Conservation (phyloP, 768 basidiomycete genomes). For the Myochromella boudieri region DNA sequence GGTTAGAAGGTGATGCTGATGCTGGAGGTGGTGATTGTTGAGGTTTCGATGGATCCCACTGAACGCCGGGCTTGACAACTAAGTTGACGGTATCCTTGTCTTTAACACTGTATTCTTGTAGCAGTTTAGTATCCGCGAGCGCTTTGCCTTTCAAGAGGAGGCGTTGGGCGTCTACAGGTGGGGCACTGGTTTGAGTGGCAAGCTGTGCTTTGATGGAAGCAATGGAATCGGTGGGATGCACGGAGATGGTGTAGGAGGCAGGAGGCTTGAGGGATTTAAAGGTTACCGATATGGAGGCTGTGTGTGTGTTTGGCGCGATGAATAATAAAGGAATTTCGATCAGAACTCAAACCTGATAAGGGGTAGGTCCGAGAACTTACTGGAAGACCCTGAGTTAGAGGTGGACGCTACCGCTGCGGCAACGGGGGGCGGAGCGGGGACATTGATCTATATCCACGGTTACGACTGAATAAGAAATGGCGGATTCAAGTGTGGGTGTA, state of each 20-base stretch:
- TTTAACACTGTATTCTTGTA: constrained; percentile 87
- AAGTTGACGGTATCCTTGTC: constrained; percentile 83
- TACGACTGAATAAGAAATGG: constrained; percentile 1
- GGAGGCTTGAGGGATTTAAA: constrained; percentile 94
- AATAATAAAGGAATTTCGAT: constrained; percentile 4
- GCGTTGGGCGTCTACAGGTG: constrained; percentile 78
- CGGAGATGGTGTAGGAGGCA: constrained; percentile 66
- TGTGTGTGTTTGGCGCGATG: constrained; percentile 1
- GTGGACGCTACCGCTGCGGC: constrained; percentile 29
- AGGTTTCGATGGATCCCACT: constrained; percentile 57
- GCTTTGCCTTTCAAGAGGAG: constrained; percentile 94
- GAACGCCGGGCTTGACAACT: constrained; percentile 77
- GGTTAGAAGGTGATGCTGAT: constrained; percentile 19
- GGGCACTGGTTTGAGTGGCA: constrained; percentile 63
- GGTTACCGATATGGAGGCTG: constrained; percentile 62
- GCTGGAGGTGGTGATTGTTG: constrained; percentile 16
- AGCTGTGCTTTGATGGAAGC: constrained; percentile 76
- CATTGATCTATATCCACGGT: constrained; percentile 8
- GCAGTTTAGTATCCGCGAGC: constrained; percentile 81
- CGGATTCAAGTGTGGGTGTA: constrained; percentile 5
- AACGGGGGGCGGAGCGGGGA: constrained; percentile 45
- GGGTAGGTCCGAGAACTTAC: constrained; percentile 24
- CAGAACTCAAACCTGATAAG: constrained; percentile 1
- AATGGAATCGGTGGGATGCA: constrained; percentile 84
- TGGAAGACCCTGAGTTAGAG: too few relatives aligned